A percentile compares a stretch with the other conserved stretches of the same genome.
Conservation (phyloP, 805 yeast genomes). For the Pichia pseudocactophila region DNA sequence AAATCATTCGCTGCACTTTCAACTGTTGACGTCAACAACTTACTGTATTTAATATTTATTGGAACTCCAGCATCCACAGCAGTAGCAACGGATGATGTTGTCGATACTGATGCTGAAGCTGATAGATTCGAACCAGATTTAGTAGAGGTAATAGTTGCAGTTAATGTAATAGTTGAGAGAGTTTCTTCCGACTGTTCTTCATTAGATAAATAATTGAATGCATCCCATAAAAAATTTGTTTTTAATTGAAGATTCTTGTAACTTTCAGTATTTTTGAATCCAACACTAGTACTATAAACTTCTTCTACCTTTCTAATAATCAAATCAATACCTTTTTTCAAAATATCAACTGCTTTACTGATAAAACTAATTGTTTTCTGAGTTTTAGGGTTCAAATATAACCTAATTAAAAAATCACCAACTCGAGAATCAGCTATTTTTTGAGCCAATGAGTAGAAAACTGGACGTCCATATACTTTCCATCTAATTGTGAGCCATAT, state of each 20-base stretch:
- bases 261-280: conserved; percentile 20
- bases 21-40: conserved; percentile 30
- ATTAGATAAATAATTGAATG: conserved; percentile 7
- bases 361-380: conserved; percentile 5
- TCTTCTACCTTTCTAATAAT: conserved; percentile 12
- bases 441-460: conserved; percentile 7
- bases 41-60: conserved; percentile 22
- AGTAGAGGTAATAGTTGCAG: neutral
- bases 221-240: conserved; percentile 19
- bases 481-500: conserved; percentile 14
- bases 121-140: neutral
- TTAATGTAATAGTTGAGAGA: neutral
- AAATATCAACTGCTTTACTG: neutral
- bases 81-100: conserved; percentile 12
- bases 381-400: conserved; percentile 12
- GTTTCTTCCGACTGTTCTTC: conserved; percentile 13
- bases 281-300: conserved; percentile 15
- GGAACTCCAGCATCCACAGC: conserved; percentile 11
- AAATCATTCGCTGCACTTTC: conserved; percentile 32
- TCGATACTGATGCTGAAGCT: conserved; percentile 9
- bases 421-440: conserved; percentile 13
- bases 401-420: conserved; percentile 16
- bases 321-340: conserved; percentile 7
- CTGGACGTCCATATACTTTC: conserved; percentile 20
- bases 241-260: conserved; percentile 24